A percentile compares a stretch with the other conserved stretches of the same genome.
phyloP scores from a whole-genome alignment of 768 basidiomycete genomes.

The Suillus fuscotomentosus region DNA sequence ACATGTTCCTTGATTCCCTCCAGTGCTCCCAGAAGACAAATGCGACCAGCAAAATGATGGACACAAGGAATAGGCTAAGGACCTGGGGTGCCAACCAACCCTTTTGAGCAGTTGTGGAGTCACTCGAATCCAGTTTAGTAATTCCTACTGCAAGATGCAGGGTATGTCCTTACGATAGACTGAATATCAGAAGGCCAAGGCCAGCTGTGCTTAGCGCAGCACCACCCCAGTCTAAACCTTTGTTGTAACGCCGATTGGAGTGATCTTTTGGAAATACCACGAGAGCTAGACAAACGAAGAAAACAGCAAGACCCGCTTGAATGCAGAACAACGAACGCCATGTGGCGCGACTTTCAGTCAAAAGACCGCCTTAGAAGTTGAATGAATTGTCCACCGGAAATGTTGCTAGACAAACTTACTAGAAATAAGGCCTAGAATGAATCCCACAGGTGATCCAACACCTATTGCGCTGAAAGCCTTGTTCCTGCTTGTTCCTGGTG shows the following conservation, averaged over 20 bases:
- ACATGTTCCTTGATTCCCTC: conserved; percentile 23
- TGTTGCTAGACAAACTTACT: conserved; percentile 15
- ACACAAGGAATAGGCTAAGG: conserved; percentile 26
- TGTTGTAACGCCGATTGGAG: conserved; percentile 22
- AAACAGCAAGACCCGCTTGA: conserved; percentile 29
- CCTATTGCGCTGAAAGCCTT: conserved; percentile 34
- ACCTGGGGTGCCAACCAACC: conserved; percentile 35
- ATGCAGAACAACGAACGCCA: conserved; percentile 35
- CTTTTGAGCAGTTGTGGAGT: conserved; percentile 28
- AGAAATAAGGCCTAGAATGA: conserved; percentile 31
- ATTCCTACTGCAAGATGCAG: background rate
- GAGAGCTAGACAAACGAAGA: conserved; percentile 27
- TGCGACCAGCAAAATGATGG: conserved; percentile 23
- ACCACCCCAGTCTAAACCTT: conserved; percentile 36
- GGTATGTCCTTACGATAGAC: conserved; percentile 27
- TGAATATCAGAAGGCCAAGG: conserved; percentile 33
- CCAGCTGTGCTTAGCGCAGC: conserved; percentile 31
- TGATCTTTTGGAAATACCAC: conserved; percentile 19
- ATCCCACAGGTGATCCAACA: conserved; percentile 33
- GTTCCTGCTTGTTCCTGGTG: conserved; percentile 28
- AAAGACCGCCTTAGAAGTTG: conserved; percentile 25
- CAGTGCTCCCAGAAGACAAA: conserved; percentile 31
- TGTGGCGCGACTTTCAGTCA: conserved; percentile 29
- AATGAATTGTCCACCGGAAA: background rate
- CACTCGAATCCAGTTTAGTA: conserved; percentile 15